Percentiles rank a stretch among this genome's conserved stretches.
Evolutionary conservation across 2,329 filamentous ascomycete species (phyloP).

Genomic region (Aspergillus glaucus): DNA sequence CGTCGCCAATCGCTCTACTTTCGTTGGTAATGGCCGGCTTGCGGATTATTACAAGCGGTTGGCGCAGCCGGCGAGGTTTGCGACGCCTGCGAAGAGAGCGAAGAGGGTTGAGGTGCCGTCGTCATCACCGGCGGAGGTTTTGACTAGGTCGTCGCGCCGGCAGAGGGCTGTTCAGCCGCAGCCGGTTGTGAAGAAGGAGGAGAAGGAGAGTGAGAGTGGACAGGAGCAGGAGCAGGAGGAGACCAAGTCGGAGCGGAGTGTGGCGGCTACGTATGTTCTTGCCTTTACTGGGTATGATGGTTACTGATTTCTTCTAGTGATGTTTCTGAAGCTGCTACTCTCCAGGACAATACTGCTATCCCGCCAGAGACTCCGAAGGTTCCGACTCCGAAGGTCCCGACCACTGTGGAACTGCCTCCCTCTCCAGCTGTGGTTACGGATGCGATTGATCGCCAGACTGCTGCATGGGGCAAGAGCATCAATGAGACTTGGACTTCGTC

Average conservation of each 20-base stretch:
- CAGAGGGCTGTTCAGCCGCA: slow-evolving; percentile 35
- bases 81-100: slow-evolving; percentile 47
- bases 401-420: slow-evolving; percentile 23
- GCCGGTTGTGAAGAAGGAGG: slow-evolving; percentile 31
- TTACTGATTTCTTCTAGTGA: background rate
- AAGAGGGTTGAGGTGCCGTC: slow-evolving; percentile 30
- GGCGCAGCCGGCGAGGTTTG: slow-evolving; percentile 27
- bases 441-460: slow-evolving; percentile 63
- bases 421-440: slow-evolving; percentile 50
- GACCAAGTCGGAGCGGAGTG: background rate
- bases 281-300: slow-evolving; percentile 10
- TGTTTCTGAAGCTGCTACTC: background rate
- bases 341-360: background rate
- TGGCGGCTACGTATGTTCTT: background rate
- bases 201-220: slow-evolving; percentile 11
- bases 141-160: slow-evolving; percentile 25
- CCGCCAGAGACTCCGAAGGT: background rate
- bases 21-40: slow-evolving; percentile 59
- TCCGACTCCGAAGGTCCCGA: slow-evolving; percentile 2
- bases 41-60: slow-evolving; percentile 65
- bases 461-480: slow-evolving; percentile 29
- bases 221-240: background rate
- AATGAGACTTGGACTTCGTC: slow-evolving; percentile 30
- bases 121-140: background rate
- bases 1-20: slow-evolving; percentile 59